Evolutionary conservation across 192 early-diverging fungal species (phyloP), one percentile per base, ranked within the genome.

Genomic region (Glomus cerebriforme): DNA sequence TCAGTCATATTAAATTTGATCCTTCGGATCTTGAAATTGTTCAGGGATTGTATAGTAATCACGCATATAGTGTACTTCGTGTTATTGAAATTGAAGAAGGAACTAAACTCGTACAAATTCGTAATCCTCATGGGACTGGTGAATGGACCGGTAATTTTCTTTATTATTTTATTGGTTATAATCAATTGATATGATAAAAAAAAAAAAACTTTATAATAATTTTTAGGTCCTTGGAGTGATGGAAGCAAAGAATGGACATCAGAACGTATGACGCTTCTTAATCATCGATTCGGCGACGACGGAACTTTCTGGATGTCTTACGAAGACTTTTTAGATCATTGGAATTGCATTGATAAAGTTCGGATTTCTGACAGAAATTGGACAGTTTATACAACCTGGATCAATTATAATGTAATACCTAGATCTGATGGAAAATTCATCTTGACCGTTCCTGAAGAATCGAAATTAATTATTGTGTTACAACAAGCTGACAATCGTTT

Each of bases 41-140:
- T 49, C 75, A 82, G 49, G 81, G 83, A 9, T 79, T 83, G 59
- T 81, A 82, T 35, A 45, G 66, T 34, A 82, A 82, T 31, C 88
- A 90, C 69, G 88, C 88, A 4, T 89, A 90, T 64, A 85, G 83
- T 73, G 79, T 90, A 59, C 39, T 89, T 47, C 71, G 75, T 15
- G 80, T 81, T 7, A 81, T 86, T 7, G 88, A 89, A 75, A 82
- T 69, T 27, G 63, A 90, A 26, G 86, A 83, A 24, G 81, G 27
- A 10, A 62, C 77, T 35, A 72, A 72, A 72, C 26, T 72, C 2
- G 32, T 72, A 47, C 24, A 82, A 82, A 62, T 86, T 81, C 77
- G 88, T 39, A 90, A 90, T n/a, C 88, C 88, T 60, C 83, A 82
- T 83, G 88, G 88, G 2, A 69, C 84, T 27, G 63, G 80, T 15